Percentiles rank a stretch among this genome's conserved stretches.
Conservation (phyloP, 192 early-diverging fungal species). For the Podila epigama region DNA sequence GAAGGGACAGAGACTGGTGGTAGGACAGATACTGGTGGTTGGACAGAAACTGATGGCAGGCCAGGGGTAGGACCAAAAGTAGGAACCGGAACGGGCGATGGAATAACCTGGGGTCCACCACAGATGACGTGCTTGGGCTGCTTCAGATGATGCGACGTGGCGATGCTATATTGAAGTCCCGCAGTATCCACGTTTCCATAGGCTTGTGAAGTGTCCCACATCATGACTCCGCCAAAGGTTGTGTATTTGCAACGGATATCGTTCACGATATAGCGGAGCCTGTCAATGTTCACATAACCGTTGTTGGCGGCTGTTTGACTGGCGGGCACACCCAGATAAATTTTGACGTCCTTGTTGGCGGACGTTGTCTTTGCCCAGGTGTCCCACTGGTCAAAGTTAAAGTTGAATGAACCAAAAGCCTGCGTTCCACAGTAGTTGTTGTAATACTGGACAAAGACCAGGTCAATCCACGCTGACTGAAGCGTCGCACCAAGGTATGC, state of each 20-base stretch:
- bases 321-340: slow-evolving; percentile 72
- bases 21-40: no score
- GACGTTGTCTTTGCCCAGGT: slow-evolving; percentile 66
- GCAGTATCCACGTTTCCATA: slow-evolving; percentile 53
- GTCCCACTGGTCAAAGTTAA: slow-evolving; percentile 81
- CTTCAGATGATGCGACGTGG: slow-evolving; percentile 9
- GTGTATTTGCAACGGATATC: slow-evolving; percentile 55
- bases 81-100: neutral
- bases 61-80: no score
- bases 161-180: slow-evolving; percentile 5
- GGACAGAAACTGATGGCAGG: no score
- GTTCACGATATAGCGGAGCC: slow-evolving; percentile 59
- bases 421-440: slow-evolving; percentile 77
- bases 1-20: no score
- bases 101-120: neutral
- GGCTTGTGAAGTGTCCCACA: slow-evolving; percentile 78
- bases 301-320: slow-evolving; percentile 60
- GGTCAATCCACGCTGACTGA: slow-evolving; percentile 67
- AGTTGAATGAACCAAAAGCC: slow-evolving; percentile 51
- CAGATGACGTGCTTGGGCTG: slow-evolving; percentile 8
- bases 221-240: slow-evolving; percentile 75
- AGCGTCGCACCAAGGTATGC: slow-evolving; percentile 66
- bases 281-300: slow-evolving; percentile 59
- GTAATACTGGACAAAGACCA: slow-evolving; percentile 85
- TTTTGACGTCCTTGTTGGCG: slow-evolving; percentile 65